A percentile compares a stretch with the other conserved stretches of the same genome.
These are phyloP conservation scores for Scheffersomyces amazonensis DNA, from an alignment of 805 yeast species.

Conservation along the genomic window DNA sequence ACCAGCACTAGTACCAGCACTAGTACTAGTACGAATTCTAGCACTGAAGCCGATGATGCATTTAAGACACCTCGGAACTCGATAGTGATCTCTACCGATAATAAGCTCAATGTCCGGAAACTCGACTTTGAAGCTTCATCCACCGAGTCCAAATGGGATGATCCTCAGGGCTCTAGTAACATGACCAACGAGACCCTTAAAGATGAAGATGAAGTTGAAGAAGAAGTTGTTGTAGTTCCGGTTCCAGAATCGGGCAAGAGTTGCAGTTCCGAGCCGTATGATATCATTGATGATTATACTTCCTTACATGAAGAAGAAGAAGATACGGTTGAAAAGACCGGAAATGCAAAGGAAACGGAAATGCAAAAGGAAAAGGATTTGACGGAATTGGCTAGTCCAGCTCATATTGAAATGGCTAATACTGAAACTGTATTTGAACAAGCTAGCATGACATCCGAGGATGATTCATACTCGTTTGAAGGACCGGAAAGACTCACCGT, in stretches of 20 bases:
- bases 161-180: neutral
- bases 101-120: too few species aligned
- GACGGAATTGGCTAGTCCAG: neutral
- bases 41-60: too few species aligned
- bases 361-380: too few species aligned
- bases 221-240: neutral
- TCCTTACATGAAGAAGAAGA: neutral
- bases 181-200: neutral
- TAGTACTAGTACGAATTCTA: too few species aligned
- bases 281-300: neutral
- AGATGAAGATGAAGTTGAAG: neutral
- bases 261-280: conserved; percentile 7
- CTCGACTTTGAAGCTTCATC: too few species aligned
- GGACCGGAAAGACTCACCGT: neutral
- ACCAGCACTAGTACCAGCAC: too few species aligned
- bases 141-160: too few species aligned
- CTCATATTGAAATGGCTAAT: too few species aligned
- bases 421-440: too few species aligned
- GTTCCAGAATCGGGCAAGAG: neutral
- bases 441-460: neutral
- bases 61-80: neutral
- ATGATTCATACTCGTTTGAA: neutral
- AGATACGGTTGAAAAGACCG: neutral
- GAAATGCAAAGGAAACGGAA: too few species aligned
- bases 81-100: neutral